A percentile compares a stretch with the other conserved stretches of the same genome.
Evolutionary conservation across 2,329 filamentous ascomycete genomes (phyloP).

Genomic region (Coleophoma crateriformis): DNA sequence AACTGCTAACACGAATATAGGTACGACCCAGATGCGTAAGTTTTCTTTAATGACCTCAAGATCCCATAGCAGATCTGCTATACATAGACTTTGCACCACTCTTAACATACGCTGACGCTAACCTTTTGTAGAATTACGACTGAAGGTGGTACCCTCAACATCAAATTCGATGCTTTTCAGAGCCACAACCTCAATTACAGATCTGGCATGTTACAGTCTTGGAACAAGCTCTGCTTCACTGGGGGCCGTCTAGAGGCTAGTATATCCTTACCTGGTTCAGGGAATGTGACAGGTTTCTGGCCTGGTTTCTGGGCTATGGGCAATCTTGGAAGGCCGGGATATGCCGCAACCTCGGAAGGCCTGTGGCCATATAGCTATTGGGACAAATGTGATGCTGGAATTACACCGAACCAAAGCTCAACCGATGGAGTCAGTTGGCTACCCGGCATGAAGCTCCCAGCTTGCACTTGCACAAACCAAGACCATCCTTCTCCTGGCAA

Average conservation of each 20-base stretch:
- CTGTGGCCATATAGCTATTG: conserved; percentile 72
- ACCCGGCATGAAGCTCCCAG: conserved; percentile 65
- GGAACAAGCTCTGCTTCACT: conserved; percentile 71
- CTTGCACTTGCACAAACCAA: conserved; percentile 57
- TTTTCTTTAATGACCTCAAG: no score
- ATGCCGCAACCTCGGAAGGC: conserved; percentile 64
- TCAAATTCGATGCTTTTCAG: conserved; percentile 59
- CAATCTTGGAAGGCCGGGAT: conserved; percentile 64
- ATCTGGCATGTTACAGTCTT: conserved; percentile 70
- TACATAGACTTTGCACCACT: no score
- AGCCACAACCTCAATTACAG: conserved; percentile 63
- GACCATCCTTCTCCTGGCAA: conserved; percentile 62
- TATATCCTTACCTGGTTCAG: conserved; percentile 62
- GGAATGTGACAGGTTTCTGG: conserved; percentile 66
- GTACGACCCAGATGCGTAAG: conserved; percentile 58
- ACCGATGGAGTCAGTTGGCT: conserved; percentile 60
- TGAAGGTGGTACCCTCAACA: conserved; percentile 53
- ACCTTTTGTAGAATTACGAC: conserved; percentile 39
- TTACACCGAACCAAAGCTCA: conserved; percentile 67
- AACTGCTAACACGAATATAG: no score
- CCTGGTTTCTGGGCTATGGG: conserved; percentile 74
- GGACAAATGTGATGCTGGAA: conserved; percentile 62
- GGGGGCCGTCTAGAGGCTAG: conserved; percentile 65
- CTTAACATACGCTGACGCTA: no score
- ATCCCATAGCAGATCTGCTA: no score